Base-by-base conservation (phyloP, 1,284 basidiomycete species). In the Gymnopus androsaceus region DNA sequence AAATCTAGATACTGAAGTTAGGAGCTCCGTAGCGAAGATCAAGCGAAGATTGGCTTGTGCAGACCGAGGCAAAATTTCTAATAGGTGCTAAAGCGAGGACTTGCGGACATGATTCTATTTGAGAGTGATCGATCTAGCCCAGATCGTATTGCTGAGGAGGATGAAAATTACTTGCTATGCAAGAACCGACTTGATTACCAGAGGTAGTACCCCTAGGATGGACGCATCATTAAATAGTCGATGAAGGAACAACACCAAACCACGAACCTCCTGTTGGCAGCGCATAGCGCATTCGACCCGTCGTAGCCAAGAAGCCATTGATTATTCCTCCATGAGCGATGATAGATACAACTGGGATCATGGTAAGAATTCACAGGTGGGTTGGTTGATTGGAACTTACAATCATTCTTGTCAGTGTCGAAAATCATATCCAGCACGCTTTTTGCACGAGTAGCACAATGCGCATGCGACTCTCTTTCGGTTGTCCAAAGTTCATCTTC, bases 401-500 rank as follows among this genome's bases (percentile, higher is more conserved):
- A 84, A 14, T 37, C 23, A 28, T 67, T 76, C 56, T 77, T 76
- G 48, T 81, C 75, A 1, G 74, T 63, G 4, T 72, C 66, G 60
- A 92, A 92, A 21, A 92, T 75, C 57, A 68, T 70, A 65, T 92
- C 86, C 40, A 95, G 69, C 0, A 88, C 84, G 1, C 56, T 57
- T 62, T 66, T 69, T 53, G 85, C 80, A 0, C 94, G 79, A 15
- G 64, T 67, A 38, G 80, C 76, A 50, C 87, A 75, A 53, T 89
- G 80, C 0, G 62, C 71, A 34, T 79, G 71, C 0, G 80, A 80
- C 67, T 96, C 93, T 31, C 92, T 79, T 48, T 81, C 75, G 54
- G 87, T 79, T 0, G 81, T 75, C 89, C 90, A 94, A 1, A 90
- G 70, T 23, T 79, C 70, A 67, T 95, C 92, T 21, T 84, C 75